These are phyloP conservation scores for Ceratobasidium papillatum DNA, from an alignment of 1,284 basidiomycete species.

Conservation along the genomic window DNA sequence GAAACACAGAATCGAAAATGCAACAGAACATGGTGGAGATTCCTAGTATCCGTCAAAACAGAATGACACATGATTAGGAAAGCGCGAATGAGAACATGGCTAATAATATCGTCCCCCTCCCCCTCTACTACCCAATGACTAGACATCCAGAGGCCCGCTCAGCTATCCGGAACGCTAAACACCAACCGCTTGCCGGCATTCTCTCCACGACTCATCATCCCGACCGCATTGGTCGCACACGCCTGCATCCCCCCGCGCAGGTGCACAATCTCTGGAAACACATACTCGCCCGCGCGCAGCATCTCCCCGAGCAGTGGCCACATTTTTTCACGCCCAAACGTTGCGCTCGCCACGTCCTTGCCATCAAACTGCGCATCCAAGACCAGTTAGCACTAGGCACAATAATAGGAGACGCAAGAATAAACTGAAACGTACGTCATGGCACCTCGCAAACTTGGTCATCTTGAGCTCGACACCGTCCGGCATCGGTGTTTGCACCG, in stretches of 20 bases:
- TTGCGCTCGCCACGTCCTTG: conserved; percentile 1
- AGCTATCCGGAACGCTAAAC: conserved; percentile 10
- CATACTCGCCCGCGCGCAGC: conserved; percentile 15
- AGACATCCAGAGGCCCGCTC: background rate
- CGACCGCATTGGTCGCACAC: conserved; percentile 24
- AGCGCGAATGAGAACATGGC: background rate
- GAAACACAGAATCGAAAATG: background rate
- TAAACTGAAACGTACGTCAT: conserved; percentile 18
- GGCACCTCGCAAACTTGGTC: conserved; percentile 22
- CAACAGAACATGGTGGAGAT: background rate
- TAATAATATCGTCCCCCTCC: background rate
- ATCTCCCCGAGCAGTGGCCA: conserved; percentile 30
- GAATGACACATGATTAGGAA: conserved; percentile 27
- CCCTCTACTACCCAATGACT: background rate
- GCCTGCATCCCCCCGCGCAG: conserved; percentile 24
- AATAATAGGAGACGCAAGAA: background rate
- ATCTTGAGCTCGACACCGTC: conserved; percentile 28
- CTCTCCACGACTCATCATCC: conserved; percentile 9
- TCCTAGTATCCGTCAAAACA: conserved; percentile 12
- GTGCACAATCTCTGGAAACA: conserved; percentile 20
- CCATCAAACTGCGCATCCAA: conserved; percentile 2
- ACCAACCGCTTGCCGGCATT: conserved; percentile 25
- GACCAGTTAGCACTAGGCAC: background rate
- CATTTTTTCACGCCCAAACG: conserved; percentile 24
- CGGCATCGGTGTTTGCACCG: conserved; percentile 29